Evolutionary conservation across 768 basidiomycete species (phyloP).

Genomic region (Boletus sensibilis): DNA sequence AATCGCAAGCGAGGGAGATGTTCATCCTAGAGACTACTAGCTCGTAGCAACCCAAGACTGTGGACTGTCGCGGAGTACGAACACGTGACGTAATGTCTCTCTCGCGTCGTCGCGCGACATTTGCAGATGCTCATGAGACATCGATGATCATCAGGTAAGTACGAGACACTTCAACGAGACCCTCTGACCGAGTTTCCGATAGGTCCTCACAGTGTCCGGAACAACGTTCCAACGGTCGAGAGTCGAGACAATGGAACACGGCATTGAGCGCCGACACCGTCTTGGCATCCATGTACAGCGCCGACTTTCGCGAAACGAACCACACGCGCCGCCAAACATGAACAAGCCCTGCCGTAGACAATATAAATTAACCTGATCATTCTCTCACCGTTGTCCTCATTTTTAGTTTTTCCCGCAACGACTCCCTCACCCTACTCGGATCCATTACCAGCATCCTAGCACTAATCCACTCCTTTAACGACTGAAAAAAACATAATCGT

Average conservation of each 20-base stretch:
- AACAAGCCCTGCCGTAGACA: constrained; percentile 13
- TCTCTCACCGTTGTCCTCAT: background rate
- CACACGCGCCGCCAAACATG: constrained; percentile 22
- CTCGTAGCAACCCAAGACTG: too few species aligned
- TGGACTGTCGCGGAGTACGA: background rate
- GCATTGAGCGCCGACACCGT: background rate
- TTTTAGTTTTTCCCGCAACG: background rate
- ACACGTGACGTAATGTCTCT: too few species aligned
- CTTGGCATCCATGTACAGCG: background rate
- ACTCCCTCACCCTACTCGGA: background rate
- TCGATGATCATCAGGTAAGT: too few species aligned
- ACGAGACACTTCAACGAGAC: background rate
- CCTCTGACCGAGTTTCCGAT: background rate
- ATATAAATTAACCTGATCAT: constrained; percentile 15
- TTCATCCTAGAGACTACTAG: too few species aligned
- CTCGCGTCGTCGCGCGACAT: too few species aligned
- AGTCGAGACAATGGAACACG: background rate
- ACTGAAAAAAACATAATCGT: background rate
- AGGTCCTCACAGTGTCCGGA: background rate
- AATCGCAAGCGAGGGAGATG: background rate
- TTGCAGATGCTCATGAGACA: too few species aligned
- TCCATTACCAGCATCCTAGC: constrained; percentile 3
- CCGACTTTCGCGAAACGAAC: constrained; percentile 5
- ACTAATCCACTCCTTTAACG: constrained; percentile 24
- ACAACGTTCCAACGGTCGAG: background rate